Evolutionary conservation across 140 eudicot genomes (phyloP), one percentile per base, ranked within the genome.

Genomic region (Flaveria floridana): DNA sequence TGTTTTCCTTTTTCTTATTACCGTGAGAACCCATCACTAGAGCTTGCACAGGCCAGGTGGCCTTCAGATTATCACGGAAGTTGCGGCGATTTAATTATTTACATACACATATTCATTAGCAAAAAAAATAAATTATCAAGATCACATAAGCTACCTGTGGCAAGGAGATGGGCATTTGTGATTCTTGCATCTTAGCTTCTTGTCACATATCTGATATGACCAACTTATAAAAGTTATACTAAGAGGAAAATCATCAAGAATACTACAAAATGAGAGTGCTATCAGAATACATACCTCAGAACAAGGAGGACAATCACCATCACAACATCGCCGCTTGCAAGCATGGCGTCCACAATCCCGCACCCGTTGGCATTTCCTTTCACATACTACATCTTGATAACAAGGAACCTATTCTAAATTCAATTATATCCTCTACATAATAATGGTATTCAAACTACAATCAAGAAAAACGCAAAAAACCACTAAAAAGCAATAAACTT

Each of bases 261-360:
- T 48, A 7, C 62, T 23, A 58, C 50, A 61, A 55, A 72, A 30
- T 23, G 26, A 7, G 5, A 13, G 10, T 5, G 20, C 28, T 51
- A 18, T 26, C 48, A 14, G 7, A 70, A 71, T 4, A 50, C 70
- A 76, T 71, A 88, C 99, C 99, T 94, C 97, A 10, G 97, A 82
- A 82, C 99, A 94, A 76, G 97, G 96, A 6, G 99, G 96, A 64
- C 99, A 94, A 76, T 94, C 97, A 80, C 95, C 90, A 83, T 88
- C 96, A 81, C 99, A 91, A 81, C 99, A 94, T 26, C 89, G 89
- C 19, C 95, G 83, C 75, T 86, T 94, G 75, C 97, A 94, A 47
- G 99, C 96, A 85, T 94, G 99, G 39, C 97, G 90, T 23, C 99
- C 97, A 91, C 99, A 94, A 76, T 94, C 99, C 75, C 96, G 80